Percentiles rank a stretch among this genome's conserved stretches.
Evolutionary conservation across 2,329 filamentous ascomycete species (phyloP).

Genomic region (Annulohypoxylon truncatum): DNA sequence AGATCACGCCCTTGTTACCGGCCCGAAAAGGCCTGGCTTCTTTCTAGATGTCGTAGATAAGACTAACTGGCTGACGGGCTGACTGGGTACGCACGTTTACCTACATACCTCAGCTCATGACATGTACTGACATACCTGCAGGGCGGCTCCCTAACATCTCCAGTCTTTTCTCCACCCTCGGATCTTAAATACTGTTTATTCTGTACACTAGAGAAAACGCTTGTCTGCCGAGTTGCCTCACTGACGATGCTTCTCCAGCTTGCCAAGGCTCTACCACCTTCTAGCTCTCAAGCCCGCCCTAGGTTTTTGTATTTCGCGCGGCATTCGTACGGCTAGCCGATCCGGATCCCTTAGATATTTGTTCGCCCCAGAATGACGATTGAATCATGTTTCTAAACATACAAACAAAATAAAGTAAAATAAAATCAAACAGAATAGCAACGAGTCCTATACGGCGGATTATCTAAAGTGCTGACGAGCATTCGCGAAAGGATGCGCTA

Average conservation of each 20-base stretch:
- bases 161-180: neutral
- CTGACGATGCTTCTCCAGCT: slow-evolving; percentile 26
- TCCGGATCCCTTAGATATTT: no score
- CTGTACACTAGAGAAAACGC: neutral
- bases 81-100: neutral
- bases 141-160: slow-evolving; percentile 2
- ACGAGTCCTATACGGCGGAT: no score
- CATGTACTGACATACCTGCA: neutral
- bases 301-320: neutral
- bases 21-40: slow-evolving; percentile 8
- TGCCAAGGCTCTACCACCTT: slow-evolving; percentile 20
- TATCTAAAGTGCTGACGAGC: neutral
- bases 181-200: neutral
- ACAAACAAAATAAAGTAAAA: no score
- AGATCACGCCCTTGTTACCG: slow-evolving; percentile 5
- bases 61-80: no score
- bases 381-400: no score
- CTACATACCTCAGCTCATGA: neutral
- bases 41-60: neutral
- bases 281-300: neutral
- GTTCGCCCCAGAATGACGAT: no score
- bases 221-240: slow-evolving; percentile 13
- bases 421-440: no score
- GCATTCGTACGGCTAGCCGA: neutral
- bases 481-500: slow-evolving; percentile 16